These are phyloP conservation scores for Ganoderma resinaceum DNA, from an alignment of 1,284 basidiomycete species.

Conservation along the genomic window DNA sequence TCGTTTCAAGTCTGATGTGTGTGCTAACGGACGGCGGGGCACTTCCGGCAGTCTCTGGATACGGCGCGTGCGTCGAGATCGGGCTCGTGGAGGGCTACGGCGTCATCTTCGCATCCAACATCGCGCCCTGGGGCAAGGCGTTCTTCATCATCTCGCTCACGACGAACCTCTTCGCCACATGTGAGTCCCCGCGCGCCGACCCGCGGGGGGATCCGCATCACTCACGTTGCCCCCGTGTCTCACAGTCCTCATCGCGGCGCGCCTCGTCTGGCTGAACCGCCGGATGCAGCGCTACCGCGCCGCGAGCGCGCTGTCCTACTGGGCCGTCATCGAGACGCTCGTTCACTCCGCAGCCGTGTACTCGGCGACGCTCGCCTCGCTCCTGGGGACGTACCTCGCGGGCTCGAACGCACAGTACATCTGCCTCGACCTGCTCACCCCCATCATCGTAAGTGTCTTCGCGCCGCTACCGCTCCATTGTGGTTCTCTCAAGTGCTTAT, in stretches of 20 bases:
- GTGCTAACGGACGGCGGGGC: neutral
- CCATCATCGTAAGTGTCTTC: slow-evolving; percentile 22
- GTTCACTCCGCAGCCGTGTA: slow-evolving; percentile 28
- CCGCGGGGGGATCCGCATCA: neutral
- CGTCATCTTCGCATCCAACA: slow-evolving; percentile 23
- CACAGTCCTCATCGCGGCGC: slow-evolving; percentile 26
- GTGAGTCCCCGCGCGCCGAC: slow-evolving; percentile 10
- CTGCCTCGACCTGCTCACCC: slow-evolving; percentile 22
- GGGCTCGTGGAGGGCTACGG: slow-evolving; percentile 17
- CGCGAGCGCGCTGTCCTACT: neutral
- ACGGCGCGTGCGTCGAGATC: slow-evolving; percentile 30
- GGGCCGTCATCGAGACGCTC: slow-evolving; percentile 24
- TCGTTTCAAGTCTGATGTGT: no score
- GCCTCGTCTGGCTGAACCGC: slow-evolving; percentile 27
- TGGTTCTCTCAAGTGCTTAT: no score
- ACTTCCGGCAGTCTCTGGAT: slow-evolving; percentile 28
- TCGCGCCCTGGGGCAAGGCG: slow-evolving; percentile 28
- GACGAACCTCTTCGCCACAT: slow-evolving; percentile 26
- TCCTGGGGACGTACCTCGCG: slow-evolving; percentile 23
- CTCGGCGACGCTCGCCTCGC: slow-evolving; percentile 21
- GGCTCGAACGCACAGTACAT: slow-evolving; percentile 25
- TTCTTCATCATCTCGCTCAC: slow-evolving; percentile 30
- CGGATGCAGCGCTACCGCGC: slow-evolving; percentile 19
- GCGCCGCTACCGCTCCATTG: neutral
- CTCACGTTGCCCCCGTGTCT: no score